Percentiles rank a stretch among this genome's conserved stretches.
Evolutionary conservation across 179 eudicot species (phyloP).

Genomic region (Silene noctiflora): DNA sequence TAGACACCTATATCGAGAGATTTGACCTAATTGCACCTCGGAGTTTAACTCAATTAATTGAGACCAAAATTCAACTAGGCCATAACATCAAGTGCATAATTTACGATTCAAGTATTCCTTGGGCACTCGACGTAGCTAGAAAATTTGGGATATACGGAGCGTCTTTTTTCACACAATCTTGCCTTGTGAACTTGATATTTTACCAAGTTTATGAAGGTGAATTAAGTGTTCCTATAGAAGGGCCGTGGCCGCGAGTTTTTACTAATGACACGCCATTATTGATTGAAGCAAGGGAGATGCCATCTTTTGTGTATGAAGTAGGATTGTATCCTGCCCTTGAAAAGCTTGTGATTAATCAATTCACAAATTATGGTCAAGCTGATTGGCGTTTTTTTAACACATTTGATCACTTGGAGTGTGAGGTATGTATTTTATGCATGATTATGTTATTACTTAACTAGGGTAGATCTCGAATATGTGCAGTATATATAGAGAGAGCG

Average conservation of each 20-base stretch:
- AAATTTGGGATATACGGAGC: slow-evolving; percentile 24
- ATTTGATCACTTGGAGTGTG: slow-evolving; percentile 18
- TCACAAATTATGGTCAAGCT: slow-evolving; percentile 19
- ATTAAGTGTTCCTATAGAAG: slow-evolving; percentile 24
- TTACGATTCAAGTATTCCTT: slow-evolving; percentile 28
- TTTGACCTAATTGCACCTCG: slow-evolving; percentile 24
- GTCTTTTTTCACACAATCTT: slow-evolving; percentile 28
- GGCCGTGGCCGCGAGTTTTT: background rate
- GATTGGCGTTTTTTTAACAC: slow-evolving; percentile 23
- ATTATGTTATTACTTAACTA: too few relatives aligned
- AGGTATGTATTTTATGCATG: slow-evolving; percentile 13
- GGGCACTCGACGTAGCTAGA: slow-evolving; percentile 30
- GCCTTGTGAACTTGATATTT: slow-evolving; percentile 18
- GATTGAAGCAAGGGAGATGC: slow-evolving; percentile 20
- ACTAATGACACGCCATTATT: slow-evolving; percentile 7
- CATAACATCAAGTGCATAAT: slow-evolving; percentile 22
- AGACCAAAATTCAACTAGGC: slow-evolving; percentile 4
- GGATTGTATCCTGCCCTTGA: slow-evolving; percentile 20
- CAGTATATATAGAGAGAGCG: too few relatives aligned
- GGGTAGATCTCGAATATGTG: too few relatives aligned
- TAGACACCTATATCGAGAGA: background rate
- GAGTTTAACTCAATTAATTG: slow-evolving; percentile 21
- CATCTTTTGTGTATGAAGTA: slow-evolving; percentile 25
- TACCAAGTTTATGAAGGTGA: slow-evolving; percentile 22
- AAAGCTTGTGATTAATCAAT: slow-evolving; percentile 21